Evolutionary conservation across 768 basidiomycete species (phyloP).

Genomic region (Phanerochaete sordida): DNA sequence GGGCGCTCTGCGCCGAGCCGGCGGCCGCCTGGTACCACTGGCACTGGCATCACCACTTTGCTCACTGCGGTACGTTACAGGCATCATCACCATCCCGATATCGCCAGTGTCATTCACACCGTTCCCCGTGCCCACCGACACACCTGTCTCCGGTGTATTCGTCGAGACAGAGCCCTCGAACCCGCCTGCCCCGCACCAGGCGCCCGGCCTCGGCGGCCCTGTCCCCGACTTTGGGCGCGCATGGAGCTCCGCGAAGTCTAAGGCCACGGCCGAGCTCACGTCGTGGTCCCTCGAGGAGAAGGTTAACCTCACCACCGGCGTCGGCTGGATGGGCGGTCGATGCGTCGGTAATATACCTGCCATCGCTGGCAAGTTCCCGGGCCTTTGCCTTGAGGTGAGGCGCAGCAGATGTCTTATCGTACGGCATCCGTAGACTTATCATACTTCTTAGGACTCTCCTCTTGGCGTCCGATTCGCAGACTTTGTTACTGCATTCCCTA

Average conservation of each 20-base stretch:
- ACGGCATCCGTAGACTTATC: neutral
- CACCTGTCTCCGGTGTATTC: slow-evolving; percentile 50
- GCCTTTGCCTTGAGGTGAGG: slow-evolving; percentile 65
- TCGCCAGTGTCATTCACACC: slow-evolving; percentile 47
- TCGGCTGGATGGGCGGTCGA: slow-evolving; percentile 59
- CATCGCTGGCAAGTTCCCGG: slow-evolving; percentile 49
- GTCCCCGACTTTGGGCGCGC: slow-evolving; percentile 41
- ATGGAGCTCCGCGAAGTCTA: slow-evolving; percentile 18
- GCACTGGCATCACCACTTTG: neutral
- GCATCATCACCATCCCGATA: slow-evolving; percentile 34
- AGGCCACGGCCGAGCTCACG: slow-evolving; percentile 27
- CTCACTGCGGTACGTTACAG: slow-evolving; percentile 11
- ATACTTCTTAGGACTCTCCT: slow-evolving; percentile 52
- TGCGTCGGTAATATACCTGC: slow-evolving; percentile 69
- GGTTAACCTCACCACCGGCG: slow-evolving; percentile 60
- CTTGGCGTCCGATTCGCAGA: slow-evolving; percentile 77
- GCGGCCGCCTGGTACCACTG: neutral
- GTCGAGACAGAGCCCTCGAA: slow-evolving; percentile 49
- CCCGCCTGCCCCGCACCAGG: slow-evolving; percentile 49
- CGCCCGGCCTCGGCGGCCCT: slow-evolving; percentile 27
- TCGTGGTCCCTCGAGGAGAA: slow-evolving; percentile 61
- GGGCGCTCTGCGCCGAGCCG: neutral
- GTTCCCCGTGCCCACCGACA: slow-evolving; percentile 58
- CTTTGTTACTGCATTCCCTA: slow-evolving; percentile 74
- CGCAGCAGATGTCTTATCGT: neutral